A percentile compares a stretch with the other conserved stretches of the same genome.
Conservation (phyloP, 768 basidiomycete species). For the Pulveroboletus sp. region DNA sequence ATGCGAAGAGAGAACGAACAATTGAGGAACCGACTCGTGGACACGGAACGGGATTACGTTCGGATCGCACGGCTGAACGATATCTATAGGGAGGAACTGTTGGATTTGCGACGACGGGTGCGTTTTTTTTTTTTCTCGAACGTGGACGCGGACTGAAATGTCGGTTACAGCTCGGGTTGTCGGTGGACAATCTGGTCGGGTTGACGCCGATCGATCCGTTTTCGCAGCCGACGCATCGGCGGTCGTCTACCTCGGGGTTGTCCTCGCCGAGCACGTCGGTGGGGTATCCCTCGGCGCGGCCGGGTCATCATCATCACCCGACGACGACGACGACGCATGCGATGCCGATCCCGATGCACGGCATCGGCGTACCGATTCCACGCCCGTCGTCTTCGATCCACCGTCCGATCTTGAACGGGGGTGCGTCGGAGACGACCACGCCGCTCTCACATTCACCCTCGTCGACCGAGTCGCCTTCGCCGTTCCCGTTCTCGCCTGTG, state of each 20-base stretch:
- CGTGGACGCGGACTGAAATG: too few relatives aligned
- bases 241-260: constrained; percentile 40
- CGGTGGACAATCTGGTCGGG: constrained; percentile 75
- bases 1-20: constrained; percentile 78
- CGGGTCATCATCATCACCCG: neutral
- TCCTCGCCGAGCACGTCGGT: constrained; percentile 30
- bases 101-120: constrained; percentile 72
- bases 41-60: constrained; percentile 75
- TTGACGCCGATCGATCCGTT: constrained; percentile 61
- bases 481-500: constrained; percentile 63
- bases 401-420: constrained; percentile 44
- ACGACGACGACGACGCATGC: constrained; percentile 36
- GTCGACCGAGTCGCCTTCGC: constrained; percentile 62
- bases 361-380: constrained; percentile 76
- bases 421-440: constrained; percentile 53
- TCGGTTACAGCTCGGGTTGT: constrained; percentile 16
- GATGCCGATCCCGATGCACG: constrained; percentile 65
- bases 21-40: constrained; percentile 59
- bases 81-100: constrained; percentile 79
- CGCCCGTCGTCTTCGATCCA: constrained; percentile 63
- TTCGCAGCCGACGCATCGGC: constrained; percentile 67
- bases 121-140: constrained; percentile 24
- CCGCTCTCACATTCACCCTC: constrained; percentile 65
- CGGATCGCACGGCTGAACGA: constrained; percentile 73
- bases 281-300: constrained; percentile 23